Conservation (phyloP, 2,329 filamentous ascomycete species). For the Colletotrichum melonis region DNA sequence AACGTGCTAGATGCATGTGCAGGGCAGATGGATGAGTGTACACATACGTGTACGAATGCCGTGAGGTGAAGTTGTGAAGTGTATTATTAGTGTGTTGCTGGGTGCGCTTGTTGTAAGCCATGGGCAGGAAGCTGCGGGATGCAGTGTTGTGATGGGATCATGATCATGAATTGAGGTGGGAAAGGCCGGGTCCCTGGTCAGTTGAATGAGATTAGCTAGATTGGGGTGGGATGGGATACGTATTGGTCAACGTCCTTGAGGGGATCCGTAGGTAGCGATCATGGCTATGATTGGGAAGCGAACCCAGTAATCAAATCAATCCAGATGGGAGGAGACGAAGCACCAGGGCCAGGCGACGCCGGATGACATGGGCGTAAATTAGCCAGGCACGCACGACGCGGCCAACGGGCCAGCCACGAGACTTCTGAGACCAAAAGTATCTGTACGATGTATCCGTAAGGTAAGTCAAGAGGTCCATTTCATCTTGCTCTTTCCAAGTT, state of each 20-base stretch:
- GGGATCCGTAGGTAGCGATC: not conserved
- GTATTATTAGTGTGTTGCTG: not conserved
- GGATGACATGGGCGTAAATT: conserved; percentile 3
- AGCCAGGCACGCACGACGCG: not conserved
- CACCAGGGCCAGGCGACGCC: conserved; percentile 6
- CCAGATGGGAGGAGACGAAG: conserved; percentile 12
- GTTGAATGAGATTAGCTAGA: conserved; percentile 19
- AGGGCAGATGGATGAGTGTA: not conserved
- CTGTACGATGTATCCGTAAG: no score
- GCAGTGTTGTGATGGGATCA: conserved; percentile 31
- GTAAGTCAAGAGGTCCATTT: not conserved
- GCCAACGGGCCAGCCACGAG: not conserved
- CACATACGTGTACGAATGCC: no score
- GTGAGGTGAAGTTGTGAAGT: not conserved
- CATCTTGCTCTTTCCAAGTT: not conserved
- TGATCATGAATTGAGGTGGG: not conserved
- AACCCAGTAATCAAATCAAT: not conserved
- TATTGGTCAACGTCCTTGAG: not conserved
- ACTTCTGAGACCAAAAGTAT: no score
- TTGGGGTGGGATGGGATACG: not conserved
- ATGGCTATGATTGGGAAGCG: conserved; percentile 12
- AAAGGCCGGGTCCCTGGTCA: conserved; percentile 1
- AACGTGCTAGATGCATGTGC: not conserved
- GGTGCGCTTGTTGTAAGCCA: not conserved
- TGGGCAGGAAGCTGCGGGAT: conserved; percentile 1